phyloP scores from a whole-genome alignment of 1,284 basidiomycete genomes.

The Puccinia horiana region DNA sequence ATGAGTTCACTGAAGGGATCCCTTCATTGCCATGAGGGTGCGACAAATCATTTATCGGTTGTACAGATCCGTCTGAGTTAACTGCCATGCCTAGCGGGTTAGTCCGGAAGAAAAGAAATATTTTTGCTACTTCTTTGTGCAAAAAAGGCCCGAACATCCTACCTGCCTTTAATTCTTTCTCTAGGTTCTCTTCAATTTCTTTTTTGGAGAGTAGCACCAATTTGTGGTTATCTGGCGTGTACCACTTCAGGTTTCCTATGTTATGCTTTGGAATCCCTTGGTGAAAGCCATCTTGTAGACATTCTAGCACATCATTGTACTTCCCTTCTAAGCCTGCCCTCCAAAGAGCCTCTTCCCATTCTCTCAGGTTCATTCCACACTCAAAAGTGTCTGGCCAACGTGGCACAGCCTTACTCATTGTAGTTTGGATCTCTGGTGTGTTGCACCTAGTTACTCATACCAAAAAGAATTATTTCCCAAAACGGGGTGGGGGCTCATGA shows the following conservation, averaged over 20 bases:
- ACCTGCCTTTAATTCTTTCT: neutral
- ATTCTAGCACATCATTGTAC: neutral
- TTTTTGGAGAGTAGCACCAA: neutral
- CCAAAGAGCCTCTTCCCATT: no score
- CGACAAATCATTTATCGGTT: neutral
- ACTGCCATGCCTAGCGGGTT: neutral
- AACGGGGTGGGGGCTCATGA: no score
- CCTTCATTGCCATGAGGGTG: neutral
- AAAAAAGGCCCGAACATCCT: slow-evolving; percentile 11
- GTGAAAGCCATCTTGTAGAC: neutral
- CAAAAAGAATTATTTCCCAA: no score
- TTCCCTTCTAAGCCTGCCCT: neutral
- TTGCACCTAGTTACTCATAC: no score
- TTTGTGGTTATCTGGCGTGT: neutral
- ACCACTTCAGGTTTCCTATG: neutral
- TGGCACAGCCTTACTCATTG: no score
- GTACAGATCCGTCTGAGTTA: neutral
- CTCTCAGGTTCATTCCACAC: no score
- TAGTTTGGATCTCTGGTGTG: no score
- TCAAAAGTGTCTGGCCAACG: no score
- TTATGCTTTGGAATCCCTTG: slow-evolving; percentile 12
- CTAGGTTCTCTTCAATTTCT: neutral
- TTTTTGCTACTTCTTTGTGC: neutral
- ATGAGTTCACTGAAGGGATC: no score
- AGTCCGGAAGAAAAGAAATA: neutral